A percentile compares a stretch with the other conserved stretches of the same genome.
These are phyloP conservation scores for Berberis thunbergii DNA, from an alignment of 164 flowering plant species.

Conservation along the genomic window DNA sequence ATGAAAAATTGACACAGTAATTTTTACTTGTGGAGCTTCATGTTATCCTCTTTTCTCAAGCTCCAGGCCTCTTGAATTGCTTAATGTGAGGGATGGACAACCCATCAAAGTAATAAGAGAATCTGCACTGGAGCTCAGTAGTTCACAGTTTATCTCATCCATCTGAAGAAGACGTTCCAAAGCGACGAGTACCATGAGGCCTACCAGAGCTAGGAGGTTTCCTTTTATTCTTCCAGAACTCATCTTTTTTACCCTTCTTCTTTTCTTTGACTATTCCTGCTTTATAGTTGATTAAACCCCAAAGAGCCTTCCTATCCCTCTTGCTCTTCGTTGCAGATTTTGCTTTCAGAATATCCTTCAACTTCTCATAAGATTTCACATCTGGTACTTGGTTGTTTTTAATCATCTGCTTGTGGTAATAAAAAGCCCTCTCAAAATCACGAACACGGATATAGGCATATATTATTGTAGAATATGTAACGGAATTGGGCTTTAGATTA, in stretches of 20 bases:
- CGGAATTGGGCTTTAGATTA: conserved; percentile 72
- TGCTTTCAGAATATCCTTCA: conserved; percentile 60
- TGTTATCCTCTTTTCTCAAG: too few species aligned
- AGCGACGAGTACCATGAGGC: neutral
- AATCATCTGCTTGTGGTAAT: conserved; percentile 82
- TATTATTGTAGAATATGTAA: conserved; percentile 78
- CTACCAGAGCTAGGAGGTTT: conserved; percentile 11
- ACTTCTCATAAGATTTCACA: conserved; percentile 60
- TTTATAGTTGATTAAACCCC: conserved; percentile 67
- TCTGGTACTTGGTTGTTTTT: conserved; percentile 76
- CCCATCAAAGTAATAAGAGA: too few species aligned
- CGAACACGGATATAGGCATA: conserved; percentile 87
- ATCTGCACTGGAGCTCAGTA: too few species aligned
- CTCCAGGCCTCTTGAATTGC: too few species aligned
- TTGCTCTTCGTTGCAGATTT: conserved; percentile 64
- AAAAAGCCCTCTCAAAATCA: conserved; percentile 84
- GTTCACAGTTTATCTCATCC: too few species aligned
- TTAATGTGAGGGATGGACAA: too few species aligned
- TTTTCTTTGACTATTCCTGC: conserved; percentile 45
- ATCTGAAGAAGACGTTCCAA: too few species aligned
- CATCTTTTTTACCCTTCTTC: conserved; percentile 67
- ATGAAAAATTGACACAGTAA: neutral
- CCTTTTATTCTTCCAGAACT: conserved; percentile 83
- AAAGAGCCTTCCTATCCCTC: conserved; percentile 71
- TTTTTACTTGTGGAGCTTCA: too few species aligned